Evolutionary conservation across 2,329 filamentous ascomycete genomes (phyloP).

Genomic region (Teratosphaeria gauchensis): DNA sequence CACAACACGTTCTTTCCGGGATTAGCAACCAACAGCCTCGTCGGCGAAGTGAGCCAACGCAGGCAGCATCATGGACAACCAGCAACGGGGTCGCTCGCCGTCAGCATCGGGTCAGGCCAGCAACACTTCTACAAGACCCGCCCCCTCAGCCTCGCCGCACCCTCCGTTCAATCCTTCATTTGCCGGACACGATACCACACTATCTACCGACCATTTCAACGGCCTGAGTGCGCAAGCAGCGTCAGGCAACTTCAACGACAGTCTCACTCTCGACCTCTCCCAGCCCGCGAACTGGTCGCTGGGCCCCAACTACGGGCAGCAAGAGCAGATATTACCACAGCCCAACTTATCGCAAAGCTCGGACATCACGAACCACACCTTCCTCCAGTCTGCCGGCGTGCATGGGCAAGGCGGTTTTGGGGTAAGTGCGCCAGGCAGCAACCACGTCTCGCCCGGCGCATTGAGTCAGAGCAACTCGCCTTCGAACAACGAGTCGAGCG

Average conservation of each 20-base stretch:
- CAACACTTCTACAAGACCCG: constrained; percentile 18
- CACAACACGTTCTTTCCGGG: neutral
- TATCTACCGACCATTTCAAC: constrained; percentile 8
- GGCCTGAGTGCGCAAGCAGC: constrained; percentile 15
- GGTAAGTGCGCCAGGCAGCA: constrained; percentile 9
- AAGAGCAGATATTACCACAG: constrained; percentile 9
- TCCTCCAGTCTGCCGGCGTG: constrained; percentile 26
- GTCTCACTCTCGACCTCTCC: constrained; percentile 38
- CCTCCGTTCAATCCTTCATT: constrained; percentile 14
- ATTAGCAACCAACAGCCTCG: neutral
- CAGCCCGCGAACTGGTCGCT: constrained; percentile 33
- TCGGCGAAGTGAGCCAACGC: neutral
- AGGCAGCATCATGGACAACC: constrained; percentile 25
- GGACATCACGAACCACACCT: constrained; percentile 32
- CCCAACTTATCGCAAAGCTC: constrained; percentile 20
- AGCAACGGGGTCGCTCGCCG: constrained; percentile 23
- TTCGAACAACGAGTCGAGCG: constrained; percentile 24
- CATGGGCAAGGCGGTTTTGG: constrained; percentile 42
- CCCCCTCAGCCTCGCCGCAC: constrained; percentile 21
- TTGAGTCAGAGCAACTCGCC: constrained; percentile 12
- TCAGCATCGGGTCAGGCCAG: constrained; percentile 13
- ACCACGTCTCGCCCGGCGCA: constrained; percentile 18
- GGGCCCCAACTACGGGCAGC: constrained; percentile 25
- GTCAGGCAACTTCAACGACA: constrained; percentile 17
- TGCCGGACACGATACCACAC: constrained; percentile 6